These are phyloP conservation scores for Cryomyces minteri DNA, from an alignment of 495 filamentous ascomycete genomes.

Conservation along the genomic window DNA sequence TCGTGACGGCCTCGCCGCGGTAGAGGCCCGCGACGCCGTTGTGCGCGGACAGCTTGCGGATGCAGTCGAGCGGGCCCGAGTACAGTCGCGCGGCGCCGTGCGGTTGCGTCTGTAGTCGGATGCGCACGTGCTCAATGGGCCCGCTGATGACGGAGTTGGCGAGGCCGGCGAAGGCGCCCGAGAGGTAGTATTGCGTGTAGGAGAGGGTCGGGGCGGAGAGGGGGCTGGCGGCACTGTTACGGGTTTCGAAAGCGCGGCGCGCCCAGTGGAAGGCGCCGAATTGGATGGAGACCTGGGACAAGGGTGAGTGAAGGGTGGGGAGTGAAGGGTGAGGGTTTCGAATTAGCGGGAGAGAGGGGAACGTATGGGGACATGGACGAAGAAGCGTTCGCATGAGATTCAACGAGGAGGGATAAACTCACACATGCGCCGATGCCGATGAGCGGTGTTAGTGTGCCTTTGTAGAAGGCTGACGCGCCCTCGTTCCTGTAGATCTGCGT, in stretches of 20 bases:
- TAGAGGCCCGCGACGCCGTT: constrained; percentile 55
- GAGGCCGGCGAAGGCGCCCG: constrained; percentile 82
- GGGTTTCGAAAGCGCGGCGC: constrained; percentile 62
- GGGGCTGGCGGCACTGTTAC: constrained; percentile 30
- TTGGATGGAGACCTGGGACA: constrained; percentile 63
- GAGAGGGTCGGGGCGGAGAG: constrained; percentile 21
- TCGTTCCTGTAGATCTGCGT: constrained; percentile 72
- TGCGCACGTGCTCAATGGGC: constrained; percentile 94
- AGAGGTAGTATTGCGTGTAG: constrained; percentile 74
- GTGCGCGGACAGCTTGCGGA: constrained; percentile 56
- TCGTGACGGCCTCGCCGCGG: constrained; percentile 70
- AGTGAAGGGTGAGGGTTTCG: background rate
- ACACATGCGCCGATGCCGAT: constrained; percentile 93
- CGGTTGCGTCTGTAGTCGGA: constrained; percentile 92
- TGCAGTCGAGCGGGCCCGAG: constrained; percentile 72
- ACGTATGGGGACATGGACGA: background rate
- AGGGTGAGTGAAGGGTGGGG: background rate
- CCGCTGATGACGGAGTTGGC: constrained; percentile 77
- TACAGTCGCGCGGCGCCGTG: constrained; percentile 68
- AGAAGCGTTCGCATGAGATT: background rate
- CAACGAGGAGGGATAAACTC: constrained; percentile 12
- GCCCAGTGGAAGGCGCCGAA: constrained; percentile 95
- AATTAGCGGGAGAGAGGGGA: background rate
- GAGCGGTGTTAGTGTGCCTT: constrained; percentile 90
- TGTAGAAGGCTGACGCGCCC: constrained; percentile 88